Evolutionary conservation across 2,329 filamentous ascomycete genomes (phyloP).

Genomic region (Penicillium glabrum): DNA sequence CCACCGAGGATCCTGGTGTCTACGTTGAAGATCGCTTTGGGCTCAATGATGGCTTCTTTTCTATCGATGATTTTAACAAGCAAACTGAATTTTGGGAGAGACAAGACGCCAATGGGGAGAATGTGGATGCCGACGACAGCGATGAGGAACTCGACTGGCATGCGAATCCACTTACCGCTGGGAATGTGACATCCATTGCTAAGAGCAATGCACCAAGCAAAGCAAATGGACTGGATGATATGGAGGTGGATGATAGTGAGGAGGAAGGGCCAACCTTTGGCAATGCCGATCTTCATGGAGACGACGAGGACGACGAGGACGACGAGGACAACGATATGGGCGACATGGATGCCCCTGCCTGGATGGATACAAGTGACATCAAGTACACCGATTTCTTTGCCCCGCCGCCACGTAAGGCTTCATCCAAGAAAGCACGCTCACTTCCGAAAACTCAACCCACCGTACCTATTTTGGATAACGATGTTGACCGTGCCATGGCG

Average conservation of each 20-base stretch:
- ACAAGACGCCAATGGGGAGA: slow-evolving; percentile 75
- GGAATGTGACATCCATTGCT: slow-evolving; percentile 8
- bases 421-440: slow-evolving; percentile 54
- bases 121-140: slow-evolving; percentile 69
- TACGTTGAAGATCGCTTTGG: slow-evolving; percentile 75
- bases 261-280: slow-evolving; percentile 81
- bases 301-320: slow-evolving; percentile 63
- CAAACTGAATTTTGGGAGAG: slow-evolving; percentile 87
- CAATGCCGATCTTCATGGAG: slow-evolving; percentile 70
- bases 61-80: slow-evolving; percentile 95
- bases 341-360: slow-evolving; percentile 59
- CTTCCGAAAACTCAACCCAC: slow-evolving; percentile 54
- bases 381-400: slow-evolving; percentile 94
- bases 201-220: slow-evolving; percentile 14
- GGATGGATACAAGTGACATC: slow-evolving; percentile 79
- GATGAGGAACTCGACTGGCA: slow-evolving; percentile 93
- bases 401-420: slow-evolving; percentile 71
- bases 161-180: slow-evolving; percentile 65
- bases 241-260: slow-evolving; percentile 54
- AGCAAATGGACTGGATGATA: slow-evolving; percentile 51
- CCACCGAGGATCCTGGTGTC: slow-evolving; percentile 48
- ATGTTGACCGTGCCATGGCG: slow-evolving; percentile 79
- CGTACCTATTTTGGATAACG: slow-evolving; percentile 56
- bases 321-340: slow-evolving; percentile 52
- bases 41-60: slow-evolving; percentile 97